Conservation (phyloP, 1,284 basidiomycete genomes). For the Earliella scabrosa region DNA sequence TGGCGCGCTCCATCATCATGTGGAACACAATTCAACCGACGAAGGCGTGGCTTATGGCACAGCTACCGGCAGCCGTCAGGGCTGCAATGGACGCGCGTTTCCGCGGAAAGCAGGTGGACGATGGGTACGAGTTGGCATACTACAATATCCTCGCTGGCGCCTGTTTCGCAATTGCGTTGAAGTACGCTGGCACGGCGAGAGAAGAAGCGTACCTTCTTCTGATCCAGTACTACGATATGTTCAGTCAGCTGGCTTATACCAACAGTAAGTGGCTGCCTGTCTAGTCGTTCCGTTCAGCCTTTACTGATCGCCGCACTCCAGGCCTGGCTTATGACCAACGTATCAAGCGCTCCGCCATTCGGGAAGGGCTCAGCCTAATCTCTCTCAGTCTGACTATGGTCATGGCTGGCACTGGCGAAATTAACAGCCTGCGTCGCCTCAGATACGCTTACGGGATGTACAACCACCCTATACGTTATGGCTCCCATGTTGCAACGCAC, state of each 20-base stretch:
- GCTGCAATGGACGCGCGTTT: conserved; percentile 58
- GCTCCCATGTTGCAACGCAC: conserved; percentile 90
- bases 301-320: conserved; percentile 31
- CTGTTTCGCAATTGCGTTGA: conserved; percentile 91
- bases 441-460: conserved; percentile 93
- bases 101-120: conserved; percentile 62
- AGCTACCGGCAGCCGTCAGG: conserved; percentile 76
- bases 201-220: conserved; percentile 87
- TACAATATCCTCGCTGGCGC: conserved; percentile 90
- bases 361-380: conserved; percentile 88
- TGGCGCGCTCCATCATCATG: conserved; percentile 84
- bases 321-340: conserved; percentile 82
- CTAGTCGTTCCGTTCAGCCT: conserved; percentile 1
- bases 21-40: conserved; percentile 83
- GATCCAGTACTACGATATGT: conserved; percentile 80
- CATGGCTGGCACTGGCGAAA: conserved; percentile 96
- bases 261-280: conserved; percentile 50
- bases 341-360: conserved; percentile 85
- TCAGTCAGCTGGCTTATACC: conserved; percentile 69
- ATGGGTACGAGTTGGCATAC: conserved; percentile 84
- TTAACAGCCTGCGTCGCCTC: conserved; percentile 87
- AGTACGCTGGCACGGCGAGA: conserved; percentile 91
- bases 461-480: conserved; percentile 82
- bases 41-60: conserved; percentile 76
- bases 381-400: conserved; percentile 88